Percentiles rank a stretch among this genome's conserved stretches.
Conservation (phyloP, 257 asterid species). For the Cruciata laevipes region DNA sequence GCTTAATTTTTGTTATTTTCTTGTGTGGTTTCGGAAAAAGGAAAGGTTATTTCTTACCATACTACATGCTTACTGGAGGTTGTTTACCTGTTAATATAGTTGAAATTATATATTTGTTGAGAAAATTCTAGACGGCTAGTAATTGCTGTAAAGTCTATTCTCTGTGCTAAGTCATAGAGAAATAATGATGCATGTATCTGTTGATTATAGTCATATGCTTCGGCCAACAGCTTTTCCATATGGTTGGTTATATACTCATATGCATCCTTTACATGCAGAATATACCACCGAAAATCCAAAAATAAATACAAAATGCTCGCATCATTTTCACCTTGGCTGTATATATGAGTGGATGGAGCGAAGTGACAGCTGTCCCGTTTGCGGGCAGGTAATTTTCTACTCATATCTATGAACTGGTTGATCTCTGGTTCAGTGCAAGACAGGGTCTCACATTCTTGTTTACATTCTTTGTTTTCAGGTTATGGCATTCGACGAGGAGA, state of each 20-base stretch:
- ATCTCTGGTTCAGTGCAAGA: background rate
- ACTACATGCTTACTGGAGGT: background rate
- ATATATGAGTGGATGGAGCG: constrained; percentile 99
- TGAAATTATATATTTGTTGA: background rate
- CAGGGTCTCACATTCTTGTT: constrained; percentile 7
- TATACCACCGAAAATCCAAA: constrained; percentile 82
- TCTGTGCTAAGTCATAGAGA: background rate
- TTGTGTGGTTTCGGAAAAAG: background rate
- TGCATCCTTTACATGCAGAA: constrained; percentile 41
- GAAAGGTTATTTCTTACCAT: background rate
- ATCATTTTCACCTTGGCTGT: constrained; percentile 96
- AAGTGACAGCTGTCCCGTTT: constrained; percentile 91
- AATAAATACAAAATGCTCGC: constrained; percentile 71
- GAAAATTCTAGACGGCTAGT: background rate
- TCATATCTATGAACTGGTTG: background rate
- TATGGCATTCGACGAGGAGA: constrained; percentile 79
- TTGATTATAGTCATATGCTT: constrained; percentile 2
- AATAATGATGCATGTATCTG: background rate
- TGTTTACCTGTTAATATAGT: background rate
- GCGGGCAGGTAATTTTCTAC: constrained; percentile 59
- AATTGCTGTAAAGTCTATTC: background rate
- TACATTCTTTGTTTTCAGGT: constrained; percentile 36
- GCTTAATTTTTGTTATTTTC: background rate
- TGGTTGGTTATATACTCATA: constrained; percentile 10
- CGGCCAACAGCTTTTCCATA: background rate